Evolutionary conservation across 2,329 filamentous ascomycete species (phyloP), one percentile per base, ranked within the genome.

Genomic region (Hansfordia pulvinata): DNA sequence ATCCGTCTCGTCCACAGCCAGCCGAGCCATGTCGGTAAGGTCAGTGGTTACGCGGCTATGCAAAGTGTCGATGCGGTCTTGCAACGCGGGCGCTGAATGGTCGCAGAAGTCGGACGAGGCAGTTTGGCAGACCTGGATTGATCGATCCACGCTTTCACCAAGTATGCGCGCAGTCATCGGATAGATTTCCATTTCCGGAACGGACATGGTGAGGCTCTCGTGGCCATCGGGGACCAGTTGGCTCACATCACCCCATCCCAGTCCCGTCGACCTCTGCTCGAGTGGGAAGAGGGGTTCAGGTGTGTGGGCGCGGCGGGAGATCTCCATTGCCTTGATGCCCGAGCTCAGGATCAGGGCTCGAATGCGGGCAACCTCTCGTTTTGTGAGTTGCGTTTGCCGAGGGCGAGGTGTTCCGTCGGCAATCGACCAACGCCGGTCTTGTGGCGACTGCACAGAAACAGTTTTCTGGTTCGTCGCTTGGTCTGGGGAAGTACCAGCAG

Each of bases 251-350:
- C 44, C 38, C 59, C 62, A 65, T 2, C 47, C 40, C 14, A 54
- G 29, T 12, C 41, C 41, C 5, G 27, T 30, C n/a, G 26, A 34
- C 18, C 36, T 35, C 10, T 38, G 36, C 25, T 43, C 38, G 10
- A 30, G 47, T 1, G 46, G 35, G 16, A 54, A 50, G 0, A 60
- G 47, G 11, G 52, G 46, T 25, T 51, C 52, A 8, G 49, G 45
- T 19, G 62, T 59, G 23, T 75, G 54, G 4, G 78, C 74, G 24
- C 77, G 69, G 4, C 74, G 67, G 16, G 64, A 63, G 29, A 94
- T 81, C 43, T 90, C 82, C 42, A 75, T 75, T 1, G 88, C 86
- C 53, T 92, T 93, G 43, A 94, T 76, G n/a, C 85, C 86, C 0
- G 84, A 83, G 35, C 76, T 80, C 13, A 93, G 60, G 20, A 93